phyloP scores from a whole-genome alignment of 352 stramenopile genomes.

The Phytophthora palmivora region DNA sequence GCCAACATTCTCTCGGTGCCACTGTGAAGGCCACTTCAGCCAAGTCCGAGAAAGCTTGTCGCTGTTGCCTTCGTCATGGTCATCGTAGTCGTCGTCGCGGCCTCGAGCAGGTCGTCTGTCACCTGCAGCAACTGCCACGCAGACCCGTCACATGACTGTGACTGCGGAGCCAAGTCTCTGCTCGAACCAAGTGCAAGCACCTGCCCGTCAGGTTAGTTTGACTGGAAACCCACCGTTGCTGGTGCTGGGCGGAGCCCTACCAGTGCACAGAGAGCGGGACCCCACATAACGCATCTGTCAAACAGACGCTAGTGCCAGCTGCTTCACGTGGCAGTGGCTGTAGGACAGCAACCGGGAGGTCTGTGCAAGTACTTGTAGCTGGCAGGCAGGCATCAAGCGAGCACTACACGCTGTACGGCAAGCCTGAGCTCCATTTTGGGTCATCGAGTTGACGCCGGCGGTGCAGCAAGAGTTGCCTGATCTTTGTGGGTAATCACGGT shows the following conservation, averaged over 20 bases:
- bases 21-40: slow-evolving; percentile 16
- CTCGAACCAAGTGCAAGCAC: slow-evolving; percentile 15
- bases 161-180: slow-evolving; percentile 9
- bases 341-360: neutral
- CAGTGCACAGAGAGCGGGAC: slow-evolving; percentile 28
- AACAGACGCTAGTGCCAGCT: slow-evolving; percentile 11
- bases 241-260: slow-evolving; percentile 6
- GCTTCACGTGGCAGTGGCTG: slow-evolving; percentile 9
- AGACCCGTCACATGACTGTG: slow-evolving; percentile 4
- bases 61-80: neutral
- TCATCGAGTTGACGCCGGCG: neutral
- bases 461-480: slow-evolving; percentile 18
- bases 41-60: slow-evolving; percentile 13
- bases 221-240: slow-evolving; percentile 14
- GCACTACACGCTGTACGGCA: neutral
- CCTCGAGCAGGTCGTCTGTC: neutral
- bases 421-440: neutral
- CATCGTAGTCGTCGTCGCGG: too few species aligned
- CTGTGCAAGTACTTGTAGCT: neutral
- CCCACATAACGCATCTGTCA: slow-evolving; percentile 21
- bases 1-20: slow-evolving; percentile 11
- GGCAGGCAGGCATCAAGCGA: neutral
- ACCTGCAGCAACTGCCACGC: neutral
- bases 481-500: slow-evolving; percentile 19
- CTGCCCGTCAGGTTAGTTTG: slow-evolving; percentile 5